Evolutionary conservation across 805 yeast genomes (phyloP).

Genomic region (Dipodascus albidus): DNA sequence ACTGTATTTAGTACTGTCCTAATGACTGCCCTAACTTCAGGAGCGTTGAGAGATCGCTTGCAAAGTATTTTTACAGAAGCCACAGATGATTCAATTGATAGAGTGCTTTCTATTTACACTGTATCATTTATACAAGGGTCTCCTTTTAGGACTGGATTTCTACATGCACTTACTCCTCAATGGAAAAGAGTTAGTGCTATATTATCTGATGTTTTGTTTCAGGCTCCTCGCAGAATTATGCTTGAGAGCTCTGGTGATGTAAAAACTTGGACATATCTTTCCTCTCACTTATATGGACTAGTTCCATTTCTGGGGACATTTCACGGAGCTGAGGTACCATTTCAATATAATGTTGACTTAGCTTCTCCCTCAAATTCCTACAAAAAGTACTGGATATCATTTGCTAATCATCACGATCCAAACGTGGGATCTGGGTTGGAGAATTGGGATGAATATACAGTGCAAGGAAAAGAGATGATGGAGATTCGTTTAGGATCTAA

Average conservation of each 20-base stretch:
- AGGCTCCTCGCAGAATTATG: neutral
- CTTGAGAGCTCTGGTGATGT: neutral
- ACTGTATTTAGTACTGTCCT: neutral
- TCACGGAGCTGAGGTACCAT: neutral
- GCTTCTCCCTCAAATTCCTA: neutral
- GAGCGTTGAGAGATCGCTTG: neutral
- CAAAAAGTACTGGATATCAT: neutral
- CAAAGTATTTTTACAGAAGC: neutral
- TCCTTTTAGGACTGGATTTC: constrained; percentile 1
- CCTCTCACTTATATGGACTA: neutral
- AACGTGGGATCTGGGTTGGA: neutral
- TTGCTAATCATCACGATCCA: constrained; percentile 2
- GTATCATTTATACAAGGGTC: neutral
- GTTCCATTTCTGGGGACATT: constrained; percentile 1
- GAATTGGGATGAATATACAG: neutral
- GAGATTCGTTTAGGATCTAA: neutral
- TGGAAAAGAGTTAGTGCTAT: neutral
- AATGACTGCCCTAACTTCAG: neutral
- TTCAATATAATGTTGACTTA: neutral
- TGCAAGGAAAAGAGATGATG: neutral
- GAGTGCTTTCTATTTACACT: neutral
- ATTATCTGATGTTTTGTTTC: neutral
- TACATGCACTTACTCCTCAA: constrained; percentile 2
- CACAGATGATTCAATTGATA: neutral
- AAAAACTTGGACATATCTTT: neutral